Percentiles rank a stretch among this genome's conserved stretches.
Evolutionary conservation across 1,139 yeast genomes (phyloP).

Genomic region (Sugiyamaella sp.): DNA sequence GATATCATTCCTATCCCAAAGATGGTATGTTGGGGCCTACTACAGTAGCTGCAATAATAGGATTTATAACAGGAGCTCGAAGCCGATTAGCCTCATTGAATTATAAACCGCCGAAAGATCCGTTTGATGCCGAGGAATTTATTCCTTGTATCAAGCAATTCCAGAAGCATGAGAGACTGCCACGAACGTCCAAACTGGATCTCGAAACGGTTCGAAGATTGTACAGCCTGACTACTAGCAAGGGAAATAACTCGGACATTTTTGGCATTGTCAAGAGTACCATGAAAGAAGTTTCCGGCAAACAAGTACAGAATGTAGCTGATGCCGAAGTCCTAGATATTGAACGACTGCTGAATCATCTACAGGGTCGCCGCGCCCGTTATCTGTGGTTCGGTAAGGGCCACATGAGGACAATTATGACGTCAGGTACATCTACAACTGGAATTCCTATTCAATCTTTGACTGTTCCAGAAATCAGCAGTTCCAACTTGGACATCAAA

Average conservation of each 20-base stretch:
- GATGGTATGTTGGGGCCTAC: conserved; percentile 64
- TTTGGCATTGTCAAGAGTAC: conserved; percentile 72
- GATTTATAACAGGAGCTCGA: conserved; percentile 67
- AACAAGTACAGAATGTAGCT: conserved; percentile 46
- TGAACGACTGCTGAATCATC: conserved; percentile 48
- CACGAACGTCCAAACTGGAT: conserved; percentile 62
- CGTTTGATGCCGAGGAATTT: conserved; percentile 72
- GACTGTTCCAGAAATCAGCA: conserved; percentile 16
- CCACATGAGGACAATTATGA: conserved; percentile 17
- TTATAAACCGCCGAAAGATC: conserved; percentile 83
- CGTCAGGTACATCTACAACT: conserved; percentile 3
- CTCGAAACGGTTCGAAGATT: conserved; percentile 62
- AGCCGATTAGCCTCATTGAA: conserved; percentile 60
- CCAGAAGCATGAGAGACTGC: conserved; percentile 67
- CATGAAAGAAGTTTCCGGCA: conserved; percentile 65
- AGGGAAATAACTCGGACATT: conserved; percentile 53
- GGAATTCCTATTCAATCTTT: conserved; percentile 37
- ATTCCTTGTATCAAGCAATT: conserved; percentile 63
- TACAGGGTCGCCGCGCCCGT: conserved; percentile 52
- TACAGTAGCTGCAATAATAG: conserved; percentile 67
- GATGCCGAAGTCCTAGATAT: conserved; percentile 57
- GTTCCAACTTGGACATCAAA: conserved; percentile 28
- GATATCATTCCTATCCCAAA: conserved; percentile 54
- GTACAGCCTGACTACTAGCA: conserved; percentile 57
- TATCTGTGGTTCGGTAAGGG: conserved; percentile 56